Conservation (phyloP, 331 rosid species). For the Quercus tomentella region DNA sequence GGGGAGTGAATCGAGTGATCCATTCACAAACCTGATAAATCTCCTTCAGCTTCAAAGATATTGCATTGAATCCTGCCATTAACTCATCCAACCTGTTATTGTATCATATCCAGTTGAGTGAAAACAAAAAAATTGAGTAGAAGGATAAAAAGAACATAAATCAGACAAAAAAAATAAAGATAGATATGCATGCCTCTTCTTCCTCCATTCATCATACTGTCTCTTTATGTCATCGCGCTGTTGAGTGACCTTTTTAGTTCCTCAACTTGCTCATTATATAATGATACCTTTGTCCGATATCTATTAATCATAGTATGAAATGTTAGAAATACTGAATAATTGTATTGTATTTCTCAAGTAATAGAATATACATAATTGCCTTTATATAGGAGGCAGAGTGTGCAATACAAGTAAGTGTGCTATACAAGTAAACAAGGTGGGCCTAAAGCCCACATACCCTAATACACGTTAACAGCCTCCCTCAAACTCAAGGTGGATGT, state of each 20-base stretch:
- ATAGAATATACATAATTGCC: no score
- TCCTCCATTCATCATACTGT: conserved; percentile 80
- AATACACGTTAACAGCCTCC: no score
- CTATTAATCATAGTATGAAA: conserved; percentile 30
- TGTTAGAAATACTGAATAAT: no score
- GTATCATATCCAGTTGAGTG: conserved; percentile 9
- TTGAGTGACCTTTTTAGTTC: conserved; percentile 79
- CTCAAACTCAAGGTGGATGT: no score
- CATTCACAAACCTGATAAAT: conserved; percentile 75
- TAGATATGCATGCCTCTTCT: conserved; percentile 59
- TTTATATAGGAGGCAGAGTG: no score
- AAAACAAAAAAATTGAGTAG: not conserved
- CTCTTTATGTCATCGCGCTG: conserved; percentile 77
- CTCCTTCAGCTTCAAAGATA: conserved; percentile 91
- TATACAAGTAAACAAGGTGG: no score
- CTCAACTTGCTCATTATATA: conserved; percentile 80
- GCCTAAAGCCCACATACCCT: no score
- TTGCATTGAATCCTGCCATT: conserved; percentile 95
- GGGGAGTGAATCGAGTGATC: not conserved
- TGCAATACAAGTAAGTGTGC: no score
- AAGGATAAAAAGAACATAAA: not conserved
- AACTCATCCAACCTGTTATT: conserved; percentile 77
- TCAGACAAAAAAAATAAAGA: not conserved
- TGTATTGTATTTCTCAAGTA: no score
- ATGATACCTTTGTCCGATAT: conserved; percentile 67